Percentiles rank a stretch among this genome's conserved stretches.
Evolutionary conservation across 352 stramenopile genomes (phyloP).

Genomic region (Pythium insidiosum): DNA sequence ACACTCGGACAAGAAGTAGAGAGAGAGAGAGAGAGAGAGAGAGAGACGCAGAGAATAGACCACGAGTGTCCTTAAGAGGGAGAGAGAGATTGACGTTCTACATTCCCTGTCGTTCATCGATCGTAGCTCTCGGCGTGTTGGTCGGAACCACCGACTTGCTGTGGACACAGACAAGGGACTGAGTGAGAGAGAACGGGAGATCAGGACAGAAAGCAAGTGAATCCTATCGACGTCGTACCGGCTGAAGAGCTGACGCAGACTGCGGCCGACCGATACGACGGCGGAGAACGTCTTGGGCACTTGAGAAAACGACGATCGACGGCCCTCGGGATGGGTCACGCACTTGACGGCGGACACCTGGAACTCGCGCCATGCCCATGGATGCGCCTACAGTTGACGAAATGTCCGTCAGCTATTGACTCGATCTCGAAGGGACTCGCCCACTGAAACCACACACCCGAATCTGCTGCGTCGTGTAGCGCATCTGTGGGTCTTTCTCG

Average conservation of each 20-base stretch:
- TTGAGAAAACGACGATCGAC: constrained; percentile 23
- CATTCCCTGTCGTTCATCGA: no score
- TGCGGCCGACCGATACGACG: constrained; percentile 50
- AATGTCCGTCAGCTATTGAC: no score
- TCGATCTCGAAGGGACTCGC: no score
- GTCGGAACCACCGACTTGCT: constrained; percentile 15
- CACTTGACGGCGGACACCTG: constrained; percentile 64
- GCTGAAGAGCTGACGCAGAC: constrained; percentile 40
- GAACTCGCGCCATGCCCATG: constrained; percentile 70
- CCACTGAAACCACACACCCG: constrained; percentile 41
- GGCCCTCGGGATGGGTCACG: constrained; percentile 40
- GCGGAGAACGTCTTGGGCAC: constrained; percentile 29
- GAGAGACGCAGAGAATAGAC: background rate
- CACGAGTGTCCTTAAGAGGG: background rate
- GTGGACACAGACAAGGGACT: background rate
- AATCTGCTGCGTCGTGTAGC: constrained; percentile 61
- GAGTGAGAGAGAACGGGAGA: background rate
- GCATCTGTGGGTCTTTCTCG: constrained; percentile 54
- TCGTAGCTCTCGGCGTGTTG: no score
- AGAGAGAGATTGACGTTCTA: no score
- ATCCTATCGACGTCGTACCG: constrained; percentile 19
- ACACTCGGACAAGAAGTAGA: constrained; percentile 74
- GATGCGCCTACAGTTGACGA: constrained; percentile 48
- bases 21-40: background rate
- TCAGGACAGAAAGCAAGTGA: no score